Conservation (phyloP, 1,139 yeast species). For the Candida frijolesensis region DNA sequence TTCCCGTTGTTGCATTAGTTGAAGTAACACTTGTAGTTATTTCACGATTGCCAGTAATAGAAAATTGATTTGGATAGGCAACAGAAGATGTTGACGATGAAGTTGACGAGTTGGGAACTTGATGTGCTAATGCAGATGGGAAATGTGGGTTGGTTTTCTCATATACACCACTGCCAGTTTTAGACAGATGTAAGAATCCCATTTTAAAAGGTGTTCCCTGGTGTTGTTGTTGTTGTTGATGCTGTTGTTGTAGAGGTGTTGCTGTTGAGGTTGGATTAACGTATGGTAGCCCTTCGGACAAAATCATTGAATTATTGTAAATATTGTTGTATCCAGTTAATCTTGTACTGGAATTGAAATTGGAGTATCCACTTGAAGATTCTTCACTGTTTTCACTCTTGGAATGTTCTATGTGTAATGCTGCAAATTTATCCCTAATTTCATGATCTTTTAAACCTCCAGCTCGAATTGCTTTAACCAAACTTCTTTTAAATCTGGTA, state of each 20-base stretch:
- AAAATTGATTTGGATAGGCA: slow-evolving; percentile 18
- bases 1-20: background rate
- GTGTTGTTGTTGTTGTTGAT: too few species aligned
- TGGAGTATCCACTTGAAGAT: slow-evolving; percentile 24
- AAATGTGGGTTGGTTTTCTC: slow-evolving; percentile 17
- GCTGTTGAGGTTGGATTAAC: slow-evolving; percentile 4
- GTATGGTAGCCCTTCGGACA: slow-evolving; percentile 28
- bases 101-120: slow-evolving; percentile 10
- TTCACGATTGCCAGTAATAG: slow-evolving; percentile 39
- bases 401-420: slow-evolving; percentile 28
- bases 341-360: slow-evolving; percentile 18
- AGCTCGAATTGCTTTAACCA: slow-evolving; percentile 53
- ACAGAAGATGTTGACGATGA: slow-evolving; percentile 13
- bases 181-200: background rate
- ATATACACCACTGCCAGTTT: background rate
- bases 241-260: background rate
- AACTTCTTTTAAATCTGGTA: slow-evolving; percentile 59
- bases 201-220: background rate
- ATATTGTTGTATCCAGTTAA: slow-evolving; percentile 9
- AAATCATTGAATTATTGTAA: slow-evolving; percentile 33
- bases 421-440: slow-evolving; percentile 26
- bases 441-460: slow-evolving; percentile 32
- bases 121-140: slow-evolving; percentile 22
- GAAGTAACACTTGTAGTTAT: slow-evolving; percentile 7
- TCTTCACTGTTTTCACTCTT: slow-evolving; percentile 40